Evolutionary conservation across 148 eudicot species (phyloP).

Genomic region (Talinum fruticosum): DNA sequence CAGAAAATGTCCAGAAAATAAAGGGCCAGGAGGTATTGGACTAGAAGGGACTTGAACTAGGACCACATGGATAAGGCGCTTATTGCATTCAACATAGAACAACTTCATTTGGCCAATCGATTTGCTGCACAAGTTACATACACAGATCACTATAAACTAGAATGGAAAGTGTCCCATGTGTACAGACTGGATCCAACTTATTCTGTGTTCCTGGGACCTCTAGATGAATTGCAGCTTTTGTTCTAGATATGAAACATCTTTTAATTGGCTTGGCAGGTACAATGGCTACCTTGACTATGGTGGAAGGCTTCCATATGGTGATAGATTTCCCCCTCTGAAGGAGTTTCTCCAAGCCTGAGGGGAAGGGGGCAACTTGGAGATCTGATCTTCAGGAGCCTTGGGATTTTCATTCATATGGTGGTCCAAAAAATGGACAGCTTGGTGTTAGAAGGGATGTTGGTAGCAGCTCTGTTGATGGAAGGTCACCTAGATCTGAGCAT

Average conservation of each 20-base stretch:
- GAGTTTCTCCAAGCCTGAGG: constrained; percentile 41
- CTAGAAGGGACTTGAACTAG: not conserved
- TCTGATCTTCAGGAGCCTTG: constrained; percentile 56
- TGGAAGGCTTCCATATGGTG: constrained; percentile 60
- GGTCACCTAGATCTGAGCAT: constrained; percentile 66
- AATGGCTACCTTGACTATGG: constrained; percentile 71
- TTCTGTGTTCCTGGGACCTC: not conserved
- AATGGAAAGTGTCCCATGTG: not conserved
- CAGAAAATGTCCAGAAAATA: not conserved
- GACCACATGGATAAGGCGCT: not conserved
- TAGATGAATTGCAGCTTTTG: not conserved
- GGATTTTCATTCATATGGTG: constrained; percentile 61
- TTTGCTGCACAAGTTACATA: not conserved
- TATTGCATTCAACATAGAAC: too few species aligned
- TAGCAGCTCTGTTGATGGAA: constrained; percentile 50
- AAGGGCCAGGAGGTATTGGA: too few species aligned
- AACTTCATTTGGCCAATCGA: not conserved
- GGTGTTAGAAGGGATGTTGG: constrained; percentile 58
- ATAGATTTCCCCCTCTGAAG: constrained; percentile 56
- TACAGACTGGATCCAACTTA: not conserved
- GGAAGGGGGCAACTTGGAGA: constrained; percentile 64
- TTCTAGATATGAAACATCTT: constrained; percentile 59
- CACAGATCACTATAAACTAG: not conserved
- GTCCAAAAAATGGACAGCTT: constrained; percentile 47
- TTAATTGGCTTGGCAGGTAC: constrained; percentile 66